Evolutionary conservation across 768 basidiomycete genomes (phyloP), one percentile per base, ranked within the genome.

Genomic region (Tephrocybe rancida): DNA sequence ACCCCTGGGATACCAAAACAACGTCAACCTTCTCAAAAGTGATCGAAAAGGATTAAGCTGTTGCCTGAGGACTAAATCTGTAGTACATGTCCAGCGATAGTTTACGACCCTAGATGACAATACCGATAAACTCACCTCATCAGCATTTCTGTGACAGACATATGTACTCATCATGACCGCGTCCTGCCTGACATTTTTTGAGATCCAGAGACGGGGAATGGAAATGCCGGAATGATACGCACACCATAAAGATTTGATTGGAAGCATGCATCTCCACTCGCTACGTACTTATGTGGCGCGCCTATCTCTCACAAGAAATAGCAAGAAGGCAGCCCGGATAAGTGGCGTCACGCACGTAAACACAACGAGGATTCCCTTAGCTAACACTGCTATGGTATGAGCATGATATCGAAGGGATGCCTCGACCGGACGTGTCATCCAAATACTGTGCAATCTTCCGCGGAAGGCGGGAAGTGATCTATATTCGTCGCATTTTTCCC

Each of bases 301-400:
- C 53, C 59, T 57, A 58, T 62, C 55, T 58, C 62, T 59, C 56
- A 57, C 57, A 65, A 50, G 55, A 60, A 57, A 60, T 59, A 60
- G 45, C 46, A 32, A 50, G 56, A 43, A 58, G n/a, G 50, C 30
- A 68, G 61, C 64, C 72, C 74, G 73, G 73, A 71, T 67, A 65
- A 73, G 75, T 73, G 75, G 73, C 74, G 74, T 73, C 59, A 64
- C 29, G 52, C 65, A 77, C 74, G 75, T 75, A 76, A 75, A 65
- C 37, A 50, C 58, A 61, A 61, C 55, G 62, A 60, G 64, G 69
- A 69, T n/a, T 67, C 64, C 60, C 64, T 59, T 59, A 61, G 54
- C 61, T 65, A 60, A 66, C 65, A 61, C 60, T 58, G 57, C 58
- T 64, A 65, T 62, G 58, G 58, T 58, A 59, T n/a, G 44, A 47